phyloP scores from a whole-genome alignment of 805 yeast species.

The Torulaspora delbrueckii region DNA sequence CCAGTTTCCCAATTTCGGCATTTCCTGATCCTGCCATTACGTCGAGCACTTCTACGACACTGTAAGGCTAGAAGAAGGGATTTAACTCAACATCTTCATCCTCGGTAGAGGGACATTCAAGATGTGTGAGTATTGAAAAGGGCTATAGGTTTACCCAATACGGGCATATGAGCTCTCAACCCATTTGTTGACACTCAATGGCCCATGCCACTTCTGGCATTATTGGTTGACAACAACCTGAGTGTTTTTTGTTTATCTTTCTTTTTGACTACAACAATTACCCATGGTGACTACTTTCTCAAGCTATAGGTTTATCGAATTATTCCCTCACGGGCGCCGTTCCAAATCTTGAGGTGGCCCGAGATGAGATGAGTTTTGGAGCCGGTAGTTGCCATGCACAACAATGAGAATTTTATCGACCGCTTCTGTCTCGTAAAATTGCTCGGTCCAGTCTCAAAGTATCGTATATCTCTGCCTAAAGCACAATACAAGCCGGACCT shows the following conservation, averaged over 20 bases:
- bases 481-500: not conserved
- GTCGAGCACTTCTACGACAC: not conserved
- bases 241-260: not conserved
- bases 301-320: not conserved
- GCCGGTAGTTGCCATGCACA: not conserved
- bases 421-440: not conserved
- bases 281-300: not conserved
- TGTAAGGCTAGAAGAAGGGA: not conserved
- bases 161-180: not conserved
- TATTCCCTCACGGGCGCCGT: not conserved
- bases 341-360: not conserved
- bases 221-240: not conserved
- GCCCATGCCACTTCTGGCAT: not conserved
- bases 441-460: not conserved
- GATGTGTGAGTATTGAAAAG: not conserved
- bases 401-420: not conserved
- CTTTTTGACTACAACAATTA: not conserved
- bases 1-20: not conserved
- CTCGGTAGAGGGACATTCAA: not conserved
- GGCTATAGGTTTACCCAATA: not conserved
- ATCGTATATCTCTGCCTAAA: not conserved
- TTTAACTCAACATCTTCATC: not conserved
- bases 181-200: not conserved
- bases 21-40: conserved; percentile 2
- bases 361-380: not conserved